Evolutionary conservation across 495 filamentous ascomycete species (phyloP), one percentile per base, ranked within the genome.

Genomic region (Lepraria neglecta): DNA sequence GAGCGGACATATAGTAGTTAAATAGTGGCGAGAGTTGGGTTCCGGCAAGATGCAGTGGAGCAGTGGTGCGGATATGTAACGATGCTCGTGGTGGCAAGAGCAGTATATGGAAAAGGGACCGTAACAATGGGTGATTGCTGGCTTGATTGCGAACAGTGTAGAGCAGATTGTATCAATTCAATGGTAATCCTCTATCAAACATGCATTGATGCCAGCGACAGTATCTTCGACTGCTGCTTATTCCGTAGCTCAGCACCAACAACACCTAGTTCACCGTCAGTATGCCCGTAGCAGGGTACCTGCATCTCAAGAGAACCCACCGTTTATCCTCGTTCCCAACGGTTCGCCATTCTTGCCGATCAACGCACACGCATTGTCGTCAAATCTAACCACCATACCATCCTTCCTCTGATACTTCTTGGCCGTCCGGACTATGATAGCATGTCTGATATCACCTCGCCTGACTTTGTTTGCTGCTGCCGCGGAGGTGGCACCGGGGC

Each of bases 331-430:
- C 4, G 89, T 91, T 56, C 94, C 94, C 66, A 99, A 85, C 9
- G 94, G 95, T 72, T 99, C 94, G 4, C 95, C 95, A 6, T 89
- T 81, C 81, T 99, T 99, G 75, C 95, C 97, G 72, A 99, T 88
- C 71, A 99, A 74, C 31, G 97, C 95, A 72, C 94, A 99, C 19
- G 94, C 94, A 77, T 97, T 99, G 71, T 99, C 94, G 77, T 94
- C 94, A 74, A 97, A 99, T 48, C 84, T 84, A 48, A 99, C 86
- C 45, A 92, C 82, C 68, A 86, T 90, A 31, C 94, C 94, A 77
- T 99, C 94, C 7, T 82, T 80, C 43, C 94, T 80, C 70, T 91
- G 87, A 63, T 90, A 82, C 72, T 91, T 87, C 76, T 97, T 92
- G 67, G 74, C 82, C 56, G 90, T 96, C 17, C 94, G 89, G 31